Percentiles rank a stretch among this genome's conserved stretches.
phyloP scores from a whole-genome alignment of 108 stramenopile species.

The Cyclostephanos invisitatus region DNA sequence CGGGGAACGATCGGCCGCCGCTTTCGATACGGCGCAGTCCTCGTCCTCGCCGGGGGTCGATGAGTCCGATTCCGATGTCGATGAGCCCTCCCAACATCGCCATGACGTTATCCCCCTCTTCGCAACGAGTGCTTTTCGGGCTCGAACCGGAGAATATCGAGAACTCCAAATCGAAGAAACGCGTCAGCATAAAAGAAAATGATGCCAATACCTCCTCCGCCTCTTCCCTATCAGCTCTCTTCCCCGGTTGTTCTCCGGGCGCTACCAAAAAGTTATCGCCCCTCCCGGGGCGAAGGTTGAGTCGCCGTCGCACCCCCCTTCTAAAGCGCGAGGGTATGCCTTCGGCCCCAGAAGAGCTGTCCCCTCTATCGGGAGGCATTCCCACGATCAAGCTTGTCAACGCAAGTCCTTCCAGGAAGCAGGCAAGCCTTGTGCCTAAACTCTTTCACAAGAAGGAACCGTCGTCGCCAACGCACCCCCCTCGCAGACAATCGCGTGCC shows the following conservation, averaged over 20 bases:
- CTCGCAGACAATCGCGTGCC: background rate
- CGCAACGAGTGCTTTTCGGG: slow-evolving; percentile 1
- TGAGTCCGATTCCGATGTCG: background rate
- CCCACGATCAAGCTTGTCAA: background rate
- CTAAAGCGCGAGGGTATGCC: background rate
- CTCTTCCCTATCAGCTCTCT: background rate
- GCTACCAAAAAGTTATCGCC: background rate
- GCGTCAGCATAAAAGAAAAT: background rate
- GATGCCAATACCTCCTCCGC: background rate
- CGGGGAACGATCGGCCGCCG: background rate
- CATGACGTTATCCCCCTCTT: background rate
- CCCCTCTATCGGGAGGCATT: background rate
- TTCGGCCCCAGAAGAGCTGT: background rate
- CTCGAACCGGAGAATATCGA: slow-evolving; percentile 6
- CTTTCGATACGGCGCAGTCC: background rate
- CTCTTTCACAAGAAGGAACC: slow-evolving; percentile 4
- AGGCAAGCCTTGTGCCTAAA: background rate
- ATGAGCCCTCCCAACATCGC: background rate
- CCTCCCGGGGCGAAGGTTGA: background rate
- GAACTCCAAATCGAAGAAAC: background rate
- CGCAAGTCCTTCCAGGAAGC: background rate
- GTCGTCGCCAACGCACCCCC: background rate
- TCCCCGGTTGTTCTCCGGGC: background rate
- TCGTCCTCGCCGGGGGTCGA: slow-evolving; percentile 1
- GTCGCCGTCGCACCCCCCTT: slow-evolving; percentile 1